Base-by-base conservation (phyloP, 2,329 filamentous ascomycete genomes). In the Aspergillus niger region DNA sequence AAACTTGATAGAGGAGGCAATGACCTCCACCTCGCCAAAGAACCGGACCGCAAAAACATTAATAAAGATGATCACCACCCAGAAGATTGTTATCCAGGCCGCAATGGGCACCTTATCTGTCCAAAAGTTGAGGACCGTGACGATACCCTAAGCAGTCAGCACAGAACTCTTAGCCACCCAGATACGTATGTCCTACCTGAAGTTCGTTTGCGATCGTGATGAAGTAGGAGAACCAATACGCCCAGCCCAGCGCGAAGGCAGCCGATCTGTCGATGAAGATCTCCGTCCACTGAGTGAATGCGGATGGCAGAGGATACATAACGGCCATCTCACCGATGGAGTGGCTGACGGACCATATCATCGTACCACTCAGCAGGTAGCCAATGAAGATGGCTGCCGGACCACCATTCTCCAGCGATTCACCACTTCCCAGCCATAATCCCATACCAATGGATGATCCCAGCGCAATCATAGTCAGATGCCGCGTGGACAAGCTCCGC, bases 321-420 rank as follows among this genome's bases (percentile, higher is more conserved):
- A 79, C 72, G 0, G 78, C 79, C 75, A 82, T 78, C 61, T 82
- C 79, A 1, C 79, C 79, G 36, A 81, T 80, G 2, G 77, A 80
- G 38, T 81, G 79, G 47, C 69, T 74, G 36, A 82, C 77, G n/a
- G 73, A 70, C 79, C 78, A 81, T 15, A 81, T 75, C 68, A 71
- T 76, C 1, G 69, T 69, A 5, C 71, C 72, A 30, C 70, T 69
- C n/a, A 82, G 73, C 43, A 73, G 51, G 61, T 80, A 82, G 11
- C 79, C 79, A 20, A 82, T 67, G 57, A 82, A 77, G 57, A 82
- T 74, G 61, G 73, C 75, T 24, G 77, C 79, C 2, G 79, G 80
- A 17, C 80, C 80, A 47, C 78, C 80, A 28, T 68, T 70, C 8
- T 67, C 68, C 2, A 81, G 70, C 1, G 77, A 79, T 15, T 71